Evolutionary conservation across 208 protist genomes (phyloP).

Genomic region (Trypanosoma avium): DNA sequence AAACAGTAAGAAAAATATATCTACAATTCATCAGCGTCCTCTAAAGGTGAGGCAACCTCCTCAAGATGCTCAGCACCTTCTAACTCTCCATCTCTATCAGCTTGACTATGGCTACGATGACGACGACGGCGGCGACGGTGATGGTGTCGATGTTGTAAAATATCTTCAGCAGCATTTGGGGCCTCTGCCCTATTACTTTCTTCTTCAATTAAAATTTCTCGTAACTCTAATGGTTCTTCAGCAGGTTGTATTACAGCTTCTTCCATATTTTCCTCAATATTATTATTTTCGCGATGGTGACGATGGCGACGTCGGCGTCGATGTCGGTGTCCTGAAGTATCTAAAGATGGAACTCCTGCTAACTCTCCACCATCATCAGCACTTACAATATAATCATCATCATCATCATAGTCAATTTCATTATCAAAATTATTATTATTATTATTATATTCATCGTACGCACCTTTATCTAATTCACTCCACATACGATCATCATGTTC

Average conservation of each 20-base stretch:
- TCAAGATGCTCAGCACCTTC: neutral
- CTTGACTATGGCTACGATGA: neutral
- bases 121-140: neutral
- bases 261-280: slow-evolving; percentile 31
- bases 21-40: slow-evolving; percentile 20
- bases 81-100: neutral
- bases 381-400: slow-evolving; percentile 17
- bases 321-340: neutral
- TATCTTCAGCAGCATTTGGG: slow-evolving; percentile 3
- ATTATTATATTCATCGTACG: too few species aligned
- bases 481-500: slow-evolving; percentile 14
- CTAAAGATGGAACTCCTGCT: too few species aligned
- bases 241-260: neutral
- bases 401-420: too few species aligned
- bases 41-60: neutral
- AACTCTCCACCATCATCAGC: slow-evolving; percentile 21
- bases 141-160: neutral
- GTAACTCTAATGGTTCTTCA: too few species aligned
- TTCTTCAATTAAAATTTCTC: too few species aligned
- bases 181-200: slow-evolving; percentile 21
- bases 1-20: neutral
- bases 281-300: neutral
- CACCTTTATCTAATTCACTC: too few species aligned
- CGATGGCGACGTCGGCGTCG: slow-evolving; percentile 4
- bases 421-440: too few species aligned